Evolutionary conservation across 2,329 filamentous ascomycete species (phyloP).

Genomic region (Fonsecaea monophora): DNA sequence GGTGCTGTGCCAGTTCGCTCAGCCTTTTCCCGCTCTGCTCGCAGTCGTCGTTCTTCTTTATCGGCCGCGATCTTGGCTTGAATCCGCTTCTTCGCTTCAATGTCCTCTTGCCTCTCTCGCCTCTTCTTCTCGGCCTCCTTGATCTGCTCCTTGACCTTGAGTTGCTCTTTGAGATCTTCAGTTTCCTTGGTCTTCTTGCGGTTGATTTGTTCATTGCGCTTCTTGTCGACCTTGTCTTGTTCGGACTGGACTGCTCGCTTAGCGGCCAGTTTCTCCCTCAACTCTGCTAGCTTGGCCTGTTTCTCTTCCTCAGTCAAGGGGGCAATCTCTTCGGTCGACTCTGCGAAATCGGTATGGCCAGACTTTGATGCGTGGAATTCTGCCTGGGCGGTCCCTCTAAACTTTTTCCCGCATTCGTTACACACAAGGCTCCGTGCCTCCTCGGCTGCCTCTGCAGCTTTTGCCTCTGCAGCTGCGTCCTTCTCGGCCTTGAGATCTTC

Average conservation of each 20-base stretch:
- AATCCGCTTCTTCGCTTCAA: conserved; percentile 85
- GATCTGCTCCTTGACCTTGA: conserved; percentile 85
- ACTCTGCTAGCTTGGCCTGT: conserved; percentile 75
- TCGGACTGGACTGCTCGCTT: conserved; percentile 73
- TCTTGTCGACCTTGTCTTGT: conserved; percentile 79
- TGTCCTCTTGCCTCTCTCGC: conserved; percentile 83
- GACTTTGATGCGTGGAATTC: conserved; percentile 92
- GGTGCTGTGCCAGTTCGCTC: conserved; percentile 75
- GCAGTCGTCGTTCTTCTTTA: conserved; percentile 84
- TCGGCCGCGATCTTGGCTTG: conserved; percentile 94
- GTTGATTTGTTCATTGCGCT: conserved; percentile 83
- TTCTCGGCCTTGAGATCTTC: conserved; percentile 74
- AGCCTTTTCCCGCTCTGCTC: conserved; percentile 85
- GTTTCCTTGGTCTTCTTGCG: conserved; percentile 87
- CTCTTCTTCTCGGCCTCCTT: conserved; percentile 88
- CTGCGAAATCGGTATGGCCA: conserved; percentile 87
- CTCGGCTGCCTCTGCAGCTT: conserved; percentile 72
- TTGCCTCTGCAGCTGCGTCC: conserved; percentile 64
- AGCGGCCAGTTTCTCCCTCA: conserved; percentile 72
- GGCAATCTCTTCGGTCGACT: conserved; percentile 90
- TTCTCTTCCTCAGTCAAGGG: conserved; percentile 93
- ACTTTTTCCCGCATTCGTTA: conserved; percentile 93
- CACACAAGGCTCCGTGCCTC: conserved; percentile 78
- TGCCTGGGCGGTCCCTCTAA: conserved; percentile 79
- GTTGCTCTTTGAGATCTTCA: conserved; percentile 88